phyloP scores from a whole-genome alignment of 176 grass and related monocot genomes.

The Rhynchospora pubera region DNA sequence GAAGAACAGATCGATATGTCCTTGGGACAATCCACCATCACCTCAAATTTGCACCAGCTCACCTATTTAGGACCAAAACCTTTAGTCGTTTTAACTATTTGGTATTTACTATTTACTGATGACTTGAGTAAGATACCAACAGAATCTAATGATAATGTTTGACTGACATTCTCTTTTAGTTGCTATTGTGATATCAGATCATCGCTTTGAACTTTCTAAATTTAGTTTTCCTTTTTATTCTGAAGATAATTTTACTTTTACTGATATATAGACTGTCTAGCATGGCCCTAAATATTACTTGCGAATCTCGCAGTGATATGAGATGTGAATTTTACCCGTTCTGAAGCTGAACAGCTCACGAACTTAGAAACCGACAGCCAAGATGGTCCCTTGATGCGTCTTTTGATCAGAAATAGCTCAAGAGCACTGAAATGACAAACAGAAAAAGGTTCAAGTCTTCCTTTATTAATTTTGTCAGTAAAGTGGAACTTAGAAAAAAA shows the following conservation, averaged over 20 bases:
- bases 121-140: background rate
- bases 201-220: no score
- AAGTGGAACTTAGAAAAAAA: conserved; percentile 18
- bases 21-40: conserved; percentile 77
- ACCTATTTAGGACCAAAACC: conserved; percentile 49
- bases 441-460: background rate
- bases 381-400: conserved; percentile 87
- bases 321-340: conserved; percentile 36
- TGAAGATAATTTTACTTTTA: background rate
- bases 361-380: conserved; percentile 90
- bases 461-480: background rate
- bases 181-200: background rate
- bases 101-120: background rate
- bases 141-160: background rate
- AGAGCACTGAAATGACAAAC: conserved; percentile 61
- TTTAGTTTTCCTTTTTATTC: background rate
- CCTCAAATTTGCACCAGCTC: conserved; percentile 98
- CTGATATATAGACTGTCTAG: background rate
- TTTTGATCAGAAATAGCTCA: conserved; percentile 92
- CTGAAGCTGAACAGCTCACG: conserved; percentile 38
- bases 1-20: conserved; percentile 49
- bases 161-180: background rate
- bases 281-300: background rate
- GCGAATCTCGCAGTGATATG: background rate
- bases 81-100: background rate